Percentiles rank a stretch among this genome's conserved stretches.
phyloP scores from a whole-genome alignment of 441 rosid species.

The Oxalis stricta region DNA sequence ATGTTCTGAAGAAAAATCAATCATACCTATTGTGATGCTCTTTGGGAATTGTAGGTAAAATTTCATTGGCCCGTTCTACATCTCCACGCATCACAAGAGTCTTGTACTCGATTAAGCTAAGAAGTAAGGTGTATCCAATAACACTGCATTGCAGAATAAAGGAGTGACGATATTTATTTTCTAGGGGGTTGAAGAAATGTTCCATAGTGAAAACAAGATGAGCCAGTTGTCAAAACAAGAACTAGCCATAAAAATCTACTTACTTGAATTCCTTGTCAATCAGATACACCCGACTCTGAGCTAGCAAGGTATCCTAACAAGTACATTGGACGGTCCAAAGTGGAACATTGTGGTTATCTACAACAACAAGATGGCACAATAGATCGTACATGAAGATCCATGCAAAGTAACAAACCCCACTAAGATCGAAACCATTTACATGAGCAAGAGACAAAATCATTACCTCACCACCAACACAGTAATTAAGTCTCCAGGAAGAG shows the following conservation, averaged over 20 bases:
- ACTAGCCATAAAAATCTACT: slow-evolving; percentile 16
- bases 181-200: slow-evolving; percentile 11
- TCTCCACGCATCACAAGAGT: slow-evolving; percentile 99
- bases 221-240: slow-evolving; percentile 5
- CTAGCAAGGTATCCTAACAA: slow-evolving; percentile 91
- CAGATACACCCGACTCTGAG: slow-evolving; percentile 89
- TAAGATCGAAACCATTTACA: slow-evolving; percentile 5
- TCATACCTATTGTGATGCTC: slow-evolving; percentile 87
- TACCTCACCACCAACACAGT: slow-evolving; percentile 99
- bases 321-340: slow-evolving; percentile 98
- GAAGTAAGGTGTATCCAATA: slow-evolving; percentile 92
- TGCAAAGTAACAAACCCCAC: no score
- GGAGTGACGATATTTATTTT: no score
- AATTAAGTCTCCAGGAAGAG: slow-evolving; percentile 95
- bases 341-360: slow-evolving; percentile 97
- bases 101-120: slow-evolving; percentile 96
- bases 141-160: slow-evolving; percentile 43
- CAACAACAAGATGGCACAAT: slow-evolving; percentile 5
- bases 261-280: slow-evolving; percentile 99
- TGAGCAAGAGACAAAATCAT: slow-evolving; percentile 7
- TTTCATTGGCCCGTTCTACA: slow-evolving; percentile 69
- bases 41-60: slow-evolving; percentile 87
- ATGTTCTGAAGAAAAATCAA: slow-evolving; percentile 1
- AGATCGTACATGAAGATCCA: slow-evolving; percentile 4
- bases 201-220: neutral